phyloP scores from a whole-genome alignment of 2,329 filamentous ascomycete genomes.

The Xylariaceae sp. region DNA sequence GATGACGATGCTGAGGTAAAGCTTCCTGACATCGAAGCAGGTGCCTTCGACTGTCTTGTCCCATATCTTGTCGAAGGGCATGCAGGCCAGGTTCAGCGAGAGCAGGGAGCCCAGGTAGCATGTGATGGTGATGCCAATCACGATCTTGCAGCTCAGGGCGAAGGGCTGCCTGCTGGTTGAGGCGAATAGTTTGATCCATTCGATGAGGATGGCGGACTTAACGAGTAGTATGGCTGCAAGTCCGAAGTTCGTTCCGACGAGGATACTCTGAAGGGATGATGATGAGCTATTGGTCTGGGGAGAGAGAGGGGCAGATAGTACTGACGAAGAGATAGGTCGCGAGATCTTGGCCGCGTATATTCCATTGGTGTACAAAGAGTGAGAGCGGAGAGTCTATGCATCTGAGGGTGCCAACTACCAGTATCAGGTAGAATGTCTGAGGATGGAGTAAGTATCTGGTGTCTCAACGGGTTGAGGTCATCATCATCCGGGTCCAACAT shows the following conservation, averaged over 20 bases:
- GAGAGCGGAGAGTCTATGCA: not conserved
- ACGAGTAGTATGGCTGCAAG: not conserved
- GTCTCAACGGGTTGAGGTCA: not conserved
- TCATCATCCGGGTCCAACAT: not conserved
- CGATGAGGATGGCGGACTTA: slow-evolving; percentile 6
- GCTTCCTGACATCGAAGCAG: slow-evolving; percentile 4
- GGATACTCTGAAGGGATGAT: not conserved
- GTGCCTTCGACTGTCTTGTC: slow-evolving; percentile 6
- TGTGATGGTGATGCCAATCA: slow-evolving; percentile 4
- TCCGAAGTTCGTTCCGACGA: slow-evolving; percentile 8
- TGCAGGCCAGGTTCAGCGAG: slow-evolving; percentile 6
- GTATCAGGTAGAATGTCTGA: not conserved
- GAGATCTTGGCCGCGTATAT: slow-evolving; percentile 3
- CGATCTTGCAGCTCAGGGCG: not conserved
- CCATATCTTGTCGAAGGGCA: slow-evolving; percentile 2
- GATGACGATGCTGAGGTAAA: slow-evolving; percentile 4
- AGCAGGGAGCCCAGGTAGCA: not conserved
- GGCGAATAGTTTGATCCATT: slow-evolving; percentile 9
- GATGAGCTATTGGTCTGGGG: not conserved
- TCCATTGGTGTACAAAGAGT: slow-evolving; percentile 9
- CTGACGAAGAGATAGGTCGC: slow-evolving; percentile 4
- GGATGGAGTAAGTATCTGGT: not conserved
- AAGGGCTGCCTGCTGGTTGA: not conserved
- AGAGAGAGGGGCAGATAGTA: not conserved
- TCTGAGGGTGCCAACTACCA: not conserved